Base-by-base conservation (phyloP, 352 stramenopile genomes). In the Phytophthora tentaculata region DNA sequence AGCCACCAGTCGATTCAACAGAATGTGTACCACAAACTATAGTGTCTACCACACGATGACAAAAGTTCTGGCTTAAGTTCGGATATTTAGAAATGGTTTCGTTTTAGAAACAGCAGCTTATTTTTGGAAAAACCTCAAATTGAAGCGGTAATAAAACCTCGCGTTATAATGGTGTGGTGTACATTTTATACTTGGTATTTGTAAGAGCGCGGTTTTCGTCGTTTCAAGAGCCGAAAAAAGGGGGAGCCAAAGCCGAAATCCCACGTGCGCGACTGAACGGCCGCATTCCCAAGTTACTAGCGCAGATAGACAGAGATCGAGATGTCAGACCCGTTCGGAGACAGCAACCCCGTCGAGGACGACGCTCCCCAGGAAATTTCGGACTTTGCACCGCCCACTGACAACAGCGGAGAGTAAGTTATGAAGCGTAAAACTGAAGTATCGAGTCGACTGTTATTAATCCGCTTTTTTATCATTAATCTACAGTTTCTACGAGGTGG, bases 301-400 rank as follows among this genome's bases (percentile, higher is more conserved):
- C 56, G 56, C 47, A 56, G 26, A 54, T n/a, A 29, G 44, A 53
- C 19, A 59, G 39, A 69, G 23, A 64, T 48, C n/a, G 41, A 13
- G 29, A 92, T 90, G 84, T 64, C 57, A 26, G 80, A 92, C 64
- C 81, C 84, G 23, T 92, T 92, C 56, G 80, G 79, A 72, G 80
- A 87, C 47, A 61, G 64, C 59, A 68, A 56, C 51, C 20, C 54
- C 1, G 56, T 71, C 13, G 59, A 76, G n/a, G 69, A 67, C 23
- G 71, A 84, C 14, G 67, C 64, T 17, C 49, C 67, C 22, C 61
- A 61, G 37, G 82, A 89, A 24, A 65, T 92, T 39, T 82, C 67
- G 65, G 82, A 79, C 70, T 92, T 90, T 77, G 80, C 81, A 69
- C 65, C 84, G 48, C 80, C 82, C 23, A 56, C 54, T 7, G 81